Evolutionary conservation across 495 filamentous ascomycete genomes (phyloP), one percentile per base, ranked within the genome.

Genomic region (Penicillium egyptiacum): DNA sequence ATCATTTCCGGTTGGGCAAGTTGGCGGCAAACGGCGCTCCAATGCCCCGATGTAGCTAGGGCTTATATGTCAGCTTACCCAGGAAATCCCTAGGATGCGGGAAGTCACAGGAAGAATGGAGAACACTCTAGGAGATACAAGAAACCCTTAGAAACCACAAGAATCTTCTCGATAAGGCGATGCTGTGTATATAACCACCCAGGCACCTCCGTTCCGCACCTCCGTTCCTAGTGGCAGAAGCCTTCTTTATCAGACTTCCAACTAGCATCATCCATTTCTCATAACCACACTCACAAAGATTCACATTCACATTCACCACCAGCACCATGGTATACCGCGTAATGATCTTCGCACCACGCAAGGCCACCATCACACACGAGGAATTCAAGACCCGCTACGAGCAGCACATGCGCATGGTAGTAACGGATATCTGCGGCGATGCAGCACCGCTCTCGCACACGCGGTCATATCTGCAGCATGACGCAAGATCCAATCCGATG

Each of bases 381-480:
- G 17, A 44, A 26, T 44, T 44, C 42, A 44, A 44, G n/a, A 8
- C 20, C 42, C 42, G 42, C 42, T 44, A 44, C 42, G 42, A 44
- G 22, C 42, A 44, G 42, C 22, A 26, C 22, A 44, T 44, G 22
- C 11, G 12, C 12, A 44, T 44, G 22, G 7, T 44, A 23, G 42
- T n/a, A n/a, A n/a, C 22, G 2, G 22, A 14, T 11, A 16, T 44
- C 20, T 26, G 42, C 42, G 42, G 42, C 11, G 42, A 44, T 7
- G 42, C 42, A 22, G 22, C 22, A 4, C 42, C 42, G 2, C 4
- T 44, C 4, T 44, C 42, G 42, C 42, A 44, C 14, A 44, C 42
- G 5, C 22, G 42, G 5, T 45, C 5, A 6, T 45, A 26, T n/a
- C 11, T 45, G 8, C 12, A 45, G 14, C 42, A 45, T 4, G 33